Conservation (phyloP, 331 rosid species). For the Quercus tomentella region DNA sequence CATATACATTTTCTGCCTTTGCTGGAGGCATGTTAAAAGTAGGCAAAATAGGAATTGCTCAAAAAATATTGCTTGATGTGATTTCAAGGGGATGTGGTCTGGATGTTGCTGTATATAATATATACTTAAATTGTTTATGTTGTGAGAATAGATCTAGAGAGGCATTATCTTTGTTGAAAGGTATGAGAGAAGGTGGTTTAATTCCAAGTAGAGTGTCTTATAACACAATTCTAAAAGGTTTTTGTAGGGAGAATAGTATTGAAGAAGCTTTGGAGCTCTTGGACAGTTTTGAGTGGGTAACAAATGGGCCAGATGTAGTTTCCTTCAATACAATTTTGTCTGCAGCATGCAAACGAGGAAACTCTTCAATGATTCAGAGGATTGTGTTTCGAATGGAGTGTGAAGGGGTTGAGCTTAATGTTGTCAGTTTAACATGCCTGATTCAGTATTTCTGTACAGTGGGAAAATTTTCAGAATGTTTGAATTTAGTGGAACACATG, state of each 20-base stretch:
- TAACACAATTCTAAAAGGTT: conserved; percentile 42
- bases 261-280: conserved; percentile 34
- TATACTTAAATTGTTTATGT: conserved; percentile 38
- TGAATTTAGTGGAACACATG: conserved; percentile 33
- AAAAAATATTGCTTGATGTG: conserved; percentile 17
- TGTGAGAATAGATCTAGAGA: conserved; percentile 31
- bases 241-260: conserved; percentile 26
- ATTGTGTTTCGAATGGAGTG: conserved; percentile 31
- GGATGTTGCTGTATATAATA: conserved; percentile 41
- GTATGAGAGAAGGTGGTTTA: conserved; percentile 29
- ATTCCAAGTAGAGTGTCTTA: conserved; percentile 34
- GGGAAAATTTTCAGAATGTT: conserved; percentile 29
- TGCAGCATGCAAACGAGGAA: conserved; percentile 34
- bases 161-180: conserved; percentile 26
- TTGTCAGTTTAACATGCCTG: conserved; percentile 31
- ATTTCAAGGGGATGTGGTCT: conserved; percentile 22
- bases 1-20: conserved; percentile 43
- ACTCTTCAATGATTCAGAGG: conserved; percentile 19
- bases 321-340: conserved; percentile 40
- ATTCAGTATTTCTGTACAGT: conserved; percentile 33
- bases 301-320: conserved; percentile 34
- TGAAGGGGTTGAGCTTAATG: conserved; percentile 31
- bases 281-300: conserved; percentile 31
- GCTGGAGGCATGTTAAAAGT: conserved; percentile 37
- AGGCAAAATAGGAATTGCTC: conserved; percentile 24